Evolutionary conservation across 2,329 filamentous ascomycete genomes (phyloP).

Genomic region (Penicillium oxalicum): DNA sequence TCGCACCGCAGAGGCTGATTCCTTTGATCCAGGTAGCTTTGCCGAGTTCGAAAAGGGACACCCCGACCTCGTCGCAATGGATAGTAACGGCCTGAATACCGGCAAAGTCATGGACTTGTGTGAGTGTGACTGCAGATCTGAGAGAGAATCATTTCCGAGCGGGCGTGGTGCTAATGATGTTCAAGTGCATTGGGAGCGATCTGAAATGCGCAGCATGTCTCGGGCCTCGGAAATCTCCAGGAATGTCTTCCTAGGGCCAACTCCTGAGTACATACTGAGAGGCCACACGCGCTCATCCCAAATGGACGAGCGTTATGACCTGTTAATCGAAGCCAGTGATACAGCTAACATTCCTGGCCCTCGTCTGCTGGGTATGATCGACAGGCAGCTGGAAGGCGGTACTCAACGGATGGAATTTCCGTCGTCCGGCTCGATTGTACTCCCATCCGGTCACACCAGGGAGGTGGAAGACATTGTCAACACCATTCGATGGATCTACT

Average conservation of each 20-base stretch:
- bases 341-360: constrained; percentile 69
- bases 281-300: constrained; percentile 36
- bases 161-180: not conserved
- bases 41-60: constrained; percentile 64
- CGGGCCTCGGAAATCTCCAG: constrained; percentile 78
- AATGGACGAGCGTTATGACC: constrained; percentile 60
- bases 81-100: constrained; percentile 65
- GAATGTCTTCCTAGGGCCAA: constrained; percentile 88
- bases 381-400: constrained; percentile 49
- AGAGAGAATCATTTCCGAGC: no score
- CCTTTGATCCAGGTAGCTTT: constrained; percentile 53
- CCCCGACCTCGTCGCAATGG: constrained; percentile 66
- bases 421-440: constrained; percentile 85
- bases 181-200: constrained; percentile 69
- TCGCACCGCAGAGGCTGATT: constrained; percentile 13
- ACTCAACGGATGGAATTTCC: constrained; percentile 71
- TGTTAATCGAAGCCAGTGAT: constrained; percentile 86
- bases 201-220: constrained; percentile 93
- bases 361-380: constrained; percentile 57
- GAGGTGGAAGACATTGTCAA: constrained; percentile 81
- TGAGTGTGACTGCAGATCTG: constrained; percentile 31
- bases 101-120: constrained; percentile 80
- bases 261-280: constrained; percentile 61
- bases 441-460: constrained; percentile 72
- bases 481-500: constrained; percentile 84